Evolutionary conservation across 495 filamentous ascomycete genomes (phyloP).

Genomic region (Penicillium cinerascens): DNA sequence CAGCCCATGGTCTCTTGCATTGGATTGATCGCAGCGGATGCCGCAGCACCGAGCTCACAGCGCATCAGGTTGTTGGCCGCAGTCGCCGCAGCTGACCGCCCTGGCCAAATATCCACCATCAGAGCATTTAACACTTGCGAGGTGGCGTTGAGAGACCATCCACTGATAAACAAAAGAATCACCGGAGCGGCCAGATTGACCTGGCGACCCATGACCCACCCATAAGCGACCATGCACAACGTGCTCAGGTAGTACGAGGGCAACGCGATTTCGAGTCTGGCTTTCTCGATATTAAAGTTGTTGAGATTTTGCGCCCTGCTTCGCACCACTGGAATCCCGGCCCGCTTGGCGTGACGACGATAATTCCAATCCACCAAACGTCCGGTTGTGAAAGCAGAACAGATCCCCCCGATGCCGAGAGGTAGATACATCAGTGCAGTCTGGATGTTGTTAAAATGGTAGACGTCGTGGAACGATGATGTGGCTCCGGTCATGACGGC

Average conservation of each 20-base stretch:
- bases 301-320: slow-evolving; percentile 39
- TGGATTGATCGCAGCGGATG: slow-evolving; percentile 49
- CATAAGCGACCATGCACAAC: slow-evolving; percentile 39
- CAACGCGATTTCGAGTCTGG: slow-evolving; percentile 35
- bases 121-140: slow-evolving; percentile 43
- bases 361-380: slow-evolving; percentile 45
- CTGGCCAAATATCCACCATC: slow-evolving; percentile 60
- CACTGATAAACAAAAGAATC: slow-evolving; percentile 30
- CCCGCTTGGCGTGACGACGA: slow-evolving; percentile 31
- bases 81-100: slow-evolving; percentile 54
- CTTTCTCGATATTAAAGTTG: slow-evolving; percentile 44
- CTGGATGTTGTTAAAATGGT: slow-evolving; percentile 42
- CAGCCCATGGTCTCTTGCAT: slow-evolving; percentile 57
- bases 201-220: slow-evolving; percentile 43
- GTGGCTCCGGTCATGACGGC: slow-evolving; percentile 50
- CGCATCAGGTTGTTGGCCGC: slow-evolving; percentile 65
- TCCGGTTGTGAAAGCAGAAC: slow-evolving; percentile 34
- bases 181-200: slow-evolving; percentile 34
- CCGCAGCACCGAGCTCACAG: slow-evolving; percentile 60
- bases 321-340: slow-evolving; percentile 33
- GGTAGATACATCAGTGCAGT: slow-evolving; percentile 38
- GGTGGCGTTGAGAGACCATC: slow-evolving; percentile 31
- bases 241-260: slow-evolving; percentile 32
- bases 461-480: slow-evolving; percentile 55
- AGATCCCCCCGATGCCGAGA: slow-evolving; percentile 11